These are phyloP conservation scores for Myriosclerotinia duriaeana DNA, from an alignment of 2,329 filamentous ascomycete genomes.

Conservation along the genomic window DNA sequence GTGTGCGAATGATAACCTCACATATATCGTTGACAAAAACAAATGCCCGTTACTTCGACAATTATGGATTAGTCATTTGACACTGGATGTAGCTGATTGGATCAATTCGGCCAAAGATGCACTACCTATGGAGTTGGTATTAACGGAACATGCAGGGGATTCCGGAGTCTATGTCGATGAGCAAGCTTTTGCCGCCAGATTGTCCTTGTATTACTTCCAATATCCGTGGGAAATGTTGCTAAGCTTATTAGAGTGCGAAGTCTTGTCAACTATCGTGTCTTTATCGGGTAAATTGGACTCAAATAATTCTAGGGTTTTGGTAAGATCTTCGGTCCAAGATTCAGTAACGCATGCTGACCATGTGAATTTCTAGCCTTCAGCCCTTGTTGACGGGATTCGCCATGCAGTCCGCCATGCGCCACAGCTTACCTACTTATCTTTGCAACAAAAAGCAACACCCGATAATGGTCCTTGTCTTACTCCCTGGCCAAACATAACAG, in stretches of 20 bases:
- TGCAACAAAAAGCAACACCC: not conserved
- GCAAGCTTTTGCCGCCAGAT: not conserved
- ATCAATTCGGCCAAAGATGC: not conserved
- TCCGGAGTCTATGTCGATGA: no score
- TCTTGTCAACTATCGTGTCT: not conserved
- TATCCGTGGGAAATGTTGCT: not conserved
- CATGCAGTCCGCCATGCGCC: no score
- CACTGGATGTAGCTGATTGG: no score
- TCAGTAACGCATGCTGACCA: no score
- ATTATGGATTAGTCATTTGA: not conserved
- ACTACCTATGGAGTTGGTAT: not conserved
- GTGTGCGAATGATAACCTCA: no score
- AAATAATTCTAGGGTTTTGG: not conserved
- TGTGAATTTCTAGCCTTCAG: not conserved
- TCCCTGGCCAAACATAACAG: not conserved
- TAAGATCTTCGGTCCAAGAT: not conserved
- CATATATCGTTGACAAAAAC: not conserved
- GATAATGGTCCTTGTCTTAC: not conserved
- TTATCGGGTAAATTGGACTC: not conserved
- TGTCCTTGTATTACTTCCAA: not conserved
- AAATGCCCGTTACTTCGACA: not conserved
- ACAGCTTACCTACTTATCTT: not conserved
- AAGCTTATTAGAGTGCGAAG: not conserved
- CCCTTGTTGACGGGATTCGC: fast-evolving
- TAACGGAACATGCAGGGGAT: not conserved